Percentiles rank a stretch among this genome's conserved stretches.
Evolutionary conservation across 148 eudicot genomes (phyloP).

Genomic region (Chenopodium suecicum): DNA sequence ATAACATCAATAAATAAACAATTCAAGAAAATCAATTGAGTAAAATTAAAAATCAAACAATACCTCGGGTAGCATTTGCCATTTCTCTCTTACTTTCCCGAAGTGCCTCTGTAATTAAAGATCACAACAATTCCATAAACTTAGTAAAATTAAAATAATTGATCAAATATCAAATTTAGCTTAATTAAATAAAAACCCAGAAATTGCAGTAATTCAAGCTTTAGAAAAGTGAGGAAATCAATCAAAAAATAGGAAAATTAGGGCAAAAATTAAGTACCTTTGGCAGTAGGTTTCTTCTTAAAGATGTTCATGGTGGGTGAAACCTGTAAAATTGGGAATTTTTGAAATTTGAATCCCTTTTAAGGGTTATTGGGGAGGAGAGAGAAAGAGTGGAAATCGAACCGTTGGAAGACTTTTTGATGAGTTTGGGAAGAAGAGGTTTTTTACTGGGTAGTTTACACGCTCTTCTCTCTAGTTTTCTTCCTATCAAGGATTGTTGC

Average conservation of each 20-base stretch:
- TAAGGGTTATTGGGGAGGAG: neutral
- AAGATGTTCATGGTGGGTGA: constrained; percentile 53
- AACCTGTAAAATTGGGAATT: neutral
- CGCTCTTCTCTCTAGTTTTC: neutral
- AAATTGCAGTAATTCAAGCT: neutral
- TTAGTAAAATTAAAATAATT: constrained; percentile 5
- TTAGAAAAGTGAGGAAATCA: neutral
- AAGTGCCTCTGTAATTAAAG: constrained; percentile 63
- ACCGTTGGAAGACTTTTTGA: constrained; percentile 17
- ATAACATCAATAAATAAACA: neutral
- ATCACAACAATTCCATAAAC: neutral
- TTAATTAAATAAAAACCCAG: neutral
- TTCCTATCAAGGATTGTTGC: neutral
- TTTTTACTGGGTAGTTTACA: neutral
- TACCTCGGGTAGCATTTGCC: constrained; percentile 96
- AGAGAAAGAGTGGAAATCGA: neutral
- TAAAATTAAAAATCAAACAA: neutral
- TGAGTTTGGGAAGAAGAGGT: neutral
- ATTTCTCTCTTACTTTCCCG: constrained; percentile 89
- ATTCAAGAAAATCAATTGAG: neutral
- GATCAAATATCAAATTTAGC: neutral
- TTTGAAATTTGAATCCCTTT: neutral
- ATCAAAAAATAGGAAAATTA: constrained; percentile 4
- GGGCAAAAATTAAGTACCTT: constrained; percentile 57
- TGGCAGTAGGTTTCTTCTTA: constrained; percentile 82